phyloP scores from a whole-genome alignment of 768 basidiomycete species.

The Leccinum ochraceum region DNA sequence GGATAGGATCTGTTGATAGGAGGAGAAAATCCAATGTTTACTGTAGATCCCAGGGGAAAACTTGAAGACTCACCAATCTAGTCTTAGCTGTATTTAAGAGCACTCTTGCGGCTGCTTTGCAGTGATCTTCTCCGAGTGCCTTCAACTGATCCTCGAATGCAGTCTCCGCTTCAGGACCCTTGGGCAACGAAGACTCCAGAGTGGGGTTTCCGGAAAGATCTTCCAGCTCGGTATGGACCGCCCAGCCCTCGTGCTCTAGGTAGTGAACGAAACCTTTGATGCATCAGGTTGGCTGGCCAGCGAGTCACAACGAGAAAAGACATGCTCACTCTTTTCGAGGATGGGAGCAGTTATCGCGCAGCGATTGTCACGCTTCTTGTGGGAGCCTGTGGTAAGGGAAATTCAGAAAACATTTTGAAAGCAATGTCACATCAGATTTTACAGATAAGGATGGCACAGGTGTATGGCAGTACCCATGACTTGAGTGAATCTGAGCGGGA shows the following conservation, averaged over 20 bases:
- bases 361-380: conserved; percentile 89
- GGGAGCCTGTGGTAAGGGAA: conserved; percentile 66
- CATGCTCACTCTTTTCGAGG: conserved; percentile 65
- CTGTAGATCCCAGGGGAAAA: no score
- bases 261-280: conserved; percentile 62
- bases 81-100: no score
- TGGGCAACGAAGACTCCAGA: conserved; percentile 24
- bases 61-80: no score
- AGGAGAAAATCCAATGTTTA: no score
- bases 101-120: conserved; percentile 41
- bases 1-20: no score
- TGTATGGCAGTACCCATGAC: conserved; percentile 86
- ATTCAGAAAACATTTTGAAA: not conserved
- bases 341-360: conserved; percentile 87
- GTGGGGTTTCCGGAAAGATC: conserved; percentile 42
- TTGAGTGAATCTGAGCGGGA: conserved; percentile 50
- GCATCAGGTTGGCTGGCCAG: conserved; percentile 2
- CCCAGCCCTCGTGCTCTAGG: conserved; percentile 71
- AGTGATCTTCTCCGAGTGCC: conserved; percentile 50
- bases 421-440: conserved; percentile 27
- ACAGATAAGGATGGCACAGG: conserved; percentile 89
- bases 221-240: conserved; percentile 72
- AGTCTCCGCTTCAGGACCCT: conserved; percentile 46
- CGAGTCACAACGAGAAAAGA: conserved; percentile 11
- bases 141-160: conserved; percentile 50